phyloP scores from a whole-genome alignment of 805 yeast genomes.

The Teunomyces barrocoloradensis region DNA sequence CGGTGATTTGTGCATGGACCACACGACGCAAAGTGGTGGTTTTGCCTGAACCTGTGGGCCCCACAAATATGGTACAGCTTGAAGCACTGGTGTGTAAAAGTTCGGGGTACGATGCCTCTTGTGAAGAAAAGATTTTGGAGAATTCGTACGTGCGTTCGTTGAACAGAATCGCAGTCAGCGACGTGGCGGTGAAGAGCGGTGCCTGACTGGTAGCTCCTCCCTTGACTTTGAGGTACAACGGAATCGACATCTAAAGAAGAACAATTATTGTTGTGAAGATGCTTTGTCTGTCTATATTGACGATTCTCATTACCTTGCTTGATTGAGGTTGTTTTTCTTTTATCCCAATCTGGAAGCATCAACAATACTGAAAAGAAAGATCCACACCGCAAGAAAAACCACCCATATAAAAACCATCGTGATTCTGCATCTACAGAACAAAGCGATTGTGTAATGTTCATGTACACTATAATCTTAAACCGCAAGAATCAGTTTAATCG shows the following conservation, averaged over 20 bases:
- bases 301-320: neutral
- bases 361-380: neutral
- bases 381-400: neutral
- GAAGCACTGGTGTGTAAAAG: constrained; percentile 7
- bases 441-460: too few species aligned
- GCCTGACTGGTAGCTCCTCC: constrained; percentile 9
- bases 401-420: too few species aligned
- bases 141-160: constrained; percentile 22
- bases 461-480: too few species aligned
- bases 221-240: constrained; percentile 27
- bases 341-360: neutral
- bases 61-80: constrained; percentile 21
- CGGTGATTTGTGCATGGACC: constrained; percentile 12
- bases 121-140: constrained; percentile 13
- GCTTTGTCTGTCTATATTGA: neutral
- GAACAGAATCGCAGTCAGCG: constrained; percentile 16
- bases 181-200: constrained; percentile 8
- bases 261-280: neutral
- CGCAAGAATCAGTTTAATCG: too few species aligned
- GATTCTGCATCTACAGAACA: too few species aligned
- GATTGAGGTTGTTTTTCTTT: neutral
- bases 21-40: constrained; percentile 25
- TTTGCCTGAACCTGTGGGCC: constrained; percentile 34
- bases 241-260: constrained; percentile 13
- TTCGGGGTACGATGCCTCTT: constrained; percentile 7